phyloP scores from a whole-genome alignment of 2,329 filamentous ascomycete species.

The Penicillium verrucosum region DNA sequence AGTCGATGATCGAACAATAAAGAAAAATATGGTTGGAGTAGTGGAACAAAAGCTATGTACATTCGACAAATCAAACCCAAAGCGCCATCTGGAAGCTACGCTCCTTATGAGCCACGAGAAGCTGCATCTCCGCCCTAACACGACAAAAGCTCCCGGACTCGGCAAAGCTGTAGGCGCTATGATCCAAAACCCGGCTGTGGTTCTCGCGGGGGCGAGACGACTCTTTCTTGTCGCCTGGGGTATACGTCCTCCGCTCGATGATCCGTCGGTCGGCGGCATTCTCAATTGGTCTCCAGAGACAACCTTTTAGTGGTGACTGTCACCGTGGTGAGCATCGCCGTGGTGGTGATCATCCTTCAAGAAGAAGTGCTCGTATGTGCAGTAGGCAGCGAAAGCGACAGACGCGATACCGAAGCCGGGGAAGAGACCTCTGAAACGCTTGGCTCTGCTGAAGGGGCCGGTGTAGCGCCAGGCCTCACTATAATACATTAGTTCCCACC shows the following conservation, averaged over 20 bases:
- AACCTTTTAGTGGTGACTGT: conserved; percentile 55
- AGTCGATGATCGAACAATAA: conserved; percentile 10
- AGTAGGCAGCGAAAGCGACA: conserved; percentile 86
- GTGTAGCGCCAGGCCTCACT: conserved; percentile 96
- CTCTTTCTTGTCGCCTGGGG: conserved; percentile 18
- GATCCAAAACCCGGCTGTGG: conserved; percentile 9
- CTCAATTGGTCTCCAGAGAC: conserved; percentile 9
- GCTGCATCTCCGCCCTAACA: conserved; percentile 10
- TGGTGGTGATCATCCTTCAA: conserved; percentile 65
- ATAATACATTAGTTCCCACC: conserved; percentile 23
- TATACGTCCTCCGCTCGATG: conserved; percentile 24
- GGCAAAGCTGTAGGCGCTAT: conserved; percentile 7
- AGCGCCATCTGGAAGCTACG: conserved; percentile 26
- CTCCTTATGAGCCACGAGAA: conserved; percentile 4
- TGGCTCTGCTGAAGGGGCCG: conserved; percentile 80
- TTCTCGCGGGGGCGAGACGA: conserved; percentile 14
- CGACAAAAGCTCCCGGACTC: conserved; percentile 13
- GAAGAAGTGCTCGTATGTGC: conserved; percentile 85
- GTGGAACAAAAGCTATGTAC: conserved; percentile 38
- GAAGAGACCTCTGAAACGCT: conserved; percentile 82
- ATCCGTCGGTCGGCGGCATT: conserved; percentile 13
- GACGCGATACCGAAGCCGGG: conserved; percentile 90
- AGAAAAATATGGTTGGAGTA: conserved; percentile 20
- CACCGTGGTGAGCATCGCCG: conserved; percentile 45
- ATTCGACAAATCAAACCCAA: conserved; percentile 34